Evolutionary conservation across 306 rosid species (phyloP), one percentile per base, ranked within the genome.

Genomic region (Arachis stenosperma): DNA sequence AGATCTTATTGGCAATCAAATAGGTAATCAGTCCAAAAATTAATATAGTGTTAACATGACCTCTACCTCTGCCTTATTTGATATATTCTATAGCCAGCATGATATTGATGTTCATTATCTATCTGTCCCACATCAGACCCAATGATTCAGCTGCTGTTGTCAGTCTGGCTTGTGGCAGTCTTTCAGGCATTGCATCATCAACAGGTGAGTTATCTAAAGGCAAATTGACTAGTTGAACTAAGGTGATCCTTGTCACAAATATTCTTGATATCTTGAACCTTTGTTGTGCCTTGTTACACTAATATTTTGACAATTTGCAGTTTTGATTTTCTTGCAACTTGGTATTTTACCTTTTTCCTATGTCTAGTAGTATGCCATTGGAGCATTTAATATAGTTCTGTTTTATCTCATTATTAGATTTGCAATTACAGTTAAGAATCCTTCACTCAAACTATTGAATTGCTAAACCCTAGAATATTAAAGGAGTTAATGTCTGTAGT

Each of bases 141-240:
- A 43, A 82, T 71, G 98, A 95, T 84, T 95, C 98, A 75, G 68
- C 90, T 44, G 82, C 78, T 56, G 81, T 77, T 62, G 88, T 87
- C 80, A 95, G 98, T 82, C 82, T 95, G 77, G 86, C 96, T 30
- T 95, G 99, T 37, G 99, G 99, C 52, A 95, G 99, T 82, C 89
- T 95, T 70, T 91, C 99, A 30, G 99, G 99, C 83, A 86, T 95
- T 80, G 96, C 93, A 59, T 91, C 98, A 64, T 95, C 99, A 74
- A 91, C 99, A 79, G 95, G 99, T 91, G 88, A 88, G 98, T 81
- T 78, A 86, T 81, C 81, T 46, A 69, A 69, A 68, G 55, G 81
- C 27, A 2, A 71, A 39, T 66, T 58, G 48, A 3, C 59, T 64
- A 68, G 33, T 76, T 58, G 50, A 58, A 77, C 13, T 64, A 46